Evolutionary conservation across 306 rosid genomes (phyloP), one percentile per base, ranked within the genome.

Genomic region (Coriaria nepalensis): DNA sequence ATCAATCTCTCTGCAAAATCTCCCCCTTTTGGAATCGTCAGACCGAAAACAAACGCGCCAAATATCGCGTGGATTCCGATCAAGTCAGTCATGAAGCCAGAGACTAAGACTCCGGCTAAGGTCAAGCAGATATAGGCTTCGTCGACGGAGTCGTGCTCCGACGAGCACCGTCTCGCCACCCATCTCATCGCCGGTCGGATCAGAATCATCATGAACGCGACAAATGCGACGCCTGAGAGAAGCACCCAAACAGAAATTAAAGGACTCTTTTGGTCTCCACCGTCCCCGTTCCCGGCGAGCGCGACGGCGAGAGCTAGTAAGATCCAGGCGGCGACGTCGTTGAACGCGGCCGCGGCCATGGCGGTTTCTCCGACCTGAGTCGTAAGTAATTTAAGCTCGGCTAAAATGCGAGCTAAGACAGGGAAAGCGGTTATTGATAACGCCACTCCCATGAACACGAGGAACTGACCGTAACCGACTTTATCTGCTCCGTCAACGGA

Each of bases 371-470:
- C 96, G 0, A 83, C 38, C 2, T 54, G 33, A 13, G 96, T 80
- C 5, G 96, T 87, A 4, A 87, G 63, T 8, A 87, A 81, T 20
- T 80, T 83, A 40, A 87, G 83, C 75, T 87, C 94, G 0, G 96
- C 96, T 4, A 87, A 63, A 57, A 87, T 87, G 14, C 96, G 85
- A 2, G 96, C 93, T 0, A 87, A 82, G 2, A 83, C 94, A 0
- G 96, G 94, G 55, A 87, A 83, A 14, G 94, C 94, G 5, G 96
- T 87, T 64, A 87, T 78, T 61, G 96, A 87, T 5, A 87, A 76
- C 0, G 94, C 77, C 0, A 83, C 94, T 0, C 94, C 96, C 78
- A 87, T 73, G 81, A 87, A 87, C 10, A 87, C 87, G 6, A 87
- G 4, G 59, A 80, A 78, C 38, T 75, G 86, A 6, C 55, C 68